Percentiles rank a stretch among this genome's conserved stretches.
phyloP scores from a whole-genome alignment of 257 asterid species.

The Ocimum tenuiflorum region DNA sequence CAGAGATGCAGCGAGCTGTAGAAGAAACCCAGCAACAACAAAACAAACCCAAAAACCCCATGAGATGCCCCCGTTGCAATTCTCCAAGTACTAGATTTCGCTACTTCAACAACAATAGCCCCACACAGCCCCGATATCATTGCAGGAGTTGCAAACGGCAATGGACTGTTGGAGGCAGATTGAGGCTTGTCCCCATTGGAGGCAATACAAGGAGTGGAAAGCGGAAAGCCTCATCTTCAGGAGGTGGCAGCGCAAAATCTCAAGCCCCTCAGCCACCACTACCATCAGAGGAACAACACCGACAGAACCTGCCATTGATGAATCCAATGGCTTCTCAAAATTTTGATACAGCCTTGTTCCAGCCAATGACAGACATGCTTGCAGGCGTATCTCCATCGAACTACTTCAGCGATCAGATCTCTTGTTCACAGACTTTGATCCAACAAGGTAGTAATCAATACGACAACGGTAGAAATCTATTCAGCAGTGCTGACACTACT shows the following conservation, averaged over 20 bases:
- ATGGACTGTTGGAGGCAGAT: constrained; percentile 40
- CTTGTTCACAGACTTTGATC: constrained; percentile 20
- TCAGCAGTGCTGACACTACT: not conserved
- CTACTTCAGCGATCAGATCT: constrained; percentile 16
- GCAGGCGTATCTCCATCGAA: not conserved
- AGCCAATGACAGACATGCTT: constrained; percentile 11
- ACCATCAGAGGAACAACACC: not conserved
- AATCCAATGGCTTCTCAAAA: constrained; percentile 15
- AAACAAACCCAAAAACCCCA: not conserved
- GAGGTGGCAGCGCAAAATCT: not conserved
- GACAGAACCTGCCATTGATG: not conserved
- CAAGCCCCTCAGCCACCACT: constrained; percentile 7
- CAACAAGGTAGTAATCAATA: constrained; percentile 4
- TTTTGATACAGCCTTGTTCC: constrained; percentile 12
- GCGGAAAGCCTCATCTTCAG: constrained; percentile 24
- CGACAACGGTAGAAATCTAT: constrained; percentile 6
- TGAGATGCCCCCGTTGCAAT: constrained; percentile 8
- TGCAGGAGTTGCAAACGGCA: constrained; percentile 34
- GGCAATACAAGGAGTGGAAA: constrained; percentile 22
- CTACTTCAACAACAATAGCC: constrained; percentile 25
- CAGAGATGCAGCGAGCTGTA: not conserved
- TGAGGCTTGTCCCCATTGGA: constrained; percentile 31
- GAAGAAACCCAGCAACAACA: not conserved
- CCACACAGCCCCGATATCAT: constrained; percentile 30
- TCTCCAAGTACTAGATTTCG: constrained; percentile 7